These are phyloP conservation scores for Globisporangium irregulare DNA, from an alignment of 352 stramenopile species.

Conservation along the genomic window DNA sequence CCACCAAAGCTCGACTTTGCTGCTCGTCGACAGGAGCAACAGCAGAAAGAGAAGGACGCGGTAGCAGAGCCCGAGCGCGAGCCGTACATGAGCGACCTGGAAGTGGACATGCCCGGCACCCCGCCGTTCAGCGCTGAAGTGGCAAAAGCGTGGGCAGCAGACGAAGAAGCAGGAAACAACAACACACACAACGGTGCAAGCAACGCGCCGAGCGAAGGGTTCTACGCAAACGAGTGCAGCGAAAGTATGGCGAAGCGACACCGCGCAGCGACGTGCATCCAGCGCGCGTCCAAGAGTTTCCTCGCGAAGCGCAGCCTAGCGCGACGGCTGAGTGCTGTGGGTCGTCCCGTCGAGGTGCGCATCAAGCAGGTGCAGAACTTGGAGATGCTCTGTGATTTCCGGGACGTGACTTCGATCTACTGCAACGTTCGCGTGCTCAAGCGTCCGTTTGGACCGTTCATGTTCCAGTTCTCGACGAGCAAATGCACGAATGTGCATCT, in stretches of 20 bases:
- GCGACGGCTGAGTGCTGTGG: constrained; percentile 47
- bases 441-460: constrained; percentile 83
- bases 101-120: constrained; percentile 58
- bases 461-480: constrained; percentile 78
- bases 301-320: constrained; percentile 30
- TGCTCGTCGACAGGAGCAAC: neutral
- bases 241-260: constrained; percentile 34
- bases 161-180: constrained; percentile 10
- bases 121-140: constrained; percentile 45
- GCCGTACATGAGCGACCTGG: constrained; percentile 24
- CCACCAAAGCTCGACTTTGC: constrained; percentile 11
- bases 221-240: constrained; percentile 24
- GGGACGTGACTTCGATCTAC: constrained; percentile 59
- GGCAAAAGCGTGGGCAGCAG: constrained; percentile 30
- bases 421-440: constrained; percentile 85
- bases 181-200: constrained; percentile 17
- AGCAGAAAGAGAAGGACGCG: constrained; percentile 4
- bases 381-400: constrained; percentile 77
- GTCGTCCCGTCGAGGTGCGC: constrained; percentile 58
- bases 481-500: constrained; percentile 56
- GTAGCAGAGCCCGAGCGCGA: constrained; percentile 21
- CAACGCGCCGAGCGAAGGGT: constrained; percentile 12
- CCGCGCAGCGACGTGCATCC: constrained; percentile 28
- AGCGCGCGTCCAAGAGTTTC: constrained; percentile 40
- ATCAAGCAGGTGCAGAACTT: constrained; percentile 43